Conservation (phyloP, 2,329 filamentous ascomycete species). For the Aspergillus pseudotamarii region DNA sequence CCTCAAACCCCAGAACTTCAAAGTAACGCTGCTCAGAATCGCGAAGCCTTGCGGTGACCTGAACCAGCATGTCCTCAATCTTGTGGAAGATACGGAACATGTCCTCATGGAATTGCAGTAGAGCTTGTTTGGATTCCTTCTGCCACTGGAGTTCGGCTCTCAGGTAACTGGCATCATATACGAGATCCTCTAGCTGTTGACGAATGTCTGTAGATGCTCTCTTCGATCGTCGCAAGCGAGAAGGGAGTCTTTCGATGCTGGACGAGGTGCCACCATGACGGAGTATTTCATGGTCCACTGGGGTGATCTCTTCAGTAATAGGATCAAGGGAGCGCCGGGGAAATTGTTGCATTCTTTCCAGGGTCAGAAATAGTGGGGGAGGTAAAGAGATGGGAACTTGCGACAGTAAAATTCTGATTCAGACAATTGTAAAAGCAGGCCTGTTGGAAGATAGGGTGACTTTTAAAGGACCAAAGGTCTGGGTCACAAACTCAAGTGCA, state of each 20-base stretch:
- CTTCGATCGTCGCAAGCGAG: conserved; percentile 8
- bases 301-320: conserved; percentile 12
- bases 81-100: conserved; percentile 8
- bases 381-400: not conserved
- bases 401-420: not conserved
- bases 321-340: not conserved
- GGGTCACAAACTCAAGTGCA: not conserved
- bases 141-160: conserved; percentile 12
- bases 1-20: too few species aligned
- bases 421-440: not conserved
- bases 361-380: not conserved
- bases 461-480: not conserved
- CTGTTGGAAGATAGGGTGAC: not conserved
- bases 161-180: conserved; percentile 10
- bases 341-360: not conserved
- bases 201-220: conserved; percentile 5
- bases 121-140: conserved; percentile 10
- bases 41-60: not conserved
- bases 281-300: conserved; percentile 9
- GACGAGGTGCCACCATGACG: conserved; percentile 9
- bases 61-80: conserved; percentile 9
- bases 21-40: too few species aligned
- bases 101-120: conserved; percentile 10
- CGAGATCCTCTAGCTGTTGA: conserved; percentile 11
- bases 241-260: conserved; percentile 9